Percentiles rank a stretch among this genome's conserved stretches.
Conservation (phyloP, 805 yeast species). For the Cyberlindnera nakhonratchasimensis region DNA sequence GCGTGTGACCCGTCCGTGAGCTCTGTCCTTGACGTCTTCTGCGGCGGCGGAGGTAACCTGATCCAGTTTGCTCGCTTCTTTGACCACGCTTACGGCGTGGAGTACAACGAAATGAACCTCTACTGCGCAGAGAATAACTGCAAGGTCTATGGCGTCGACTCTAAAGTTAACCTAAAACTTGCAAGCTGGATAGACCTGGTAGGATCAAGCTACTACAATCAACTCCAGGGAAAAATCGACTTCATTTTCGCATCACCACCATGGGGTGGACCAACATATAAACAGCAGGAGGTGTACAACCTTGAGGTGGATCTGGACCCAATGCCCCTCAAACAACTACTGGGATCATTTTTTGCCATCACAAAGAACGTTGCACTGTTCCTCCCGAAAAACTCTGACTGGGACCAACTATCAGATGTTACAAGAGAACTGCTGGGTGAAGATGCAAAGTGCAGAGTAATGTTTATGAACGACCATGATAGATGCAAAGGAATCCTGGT, state of each 20-base stretch:
- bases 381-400: conserved; percentile 58
- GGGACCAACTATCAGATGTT: conserved; percentile 47
- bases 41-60: conserved; percentile 88
- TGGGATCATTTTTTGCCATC: conserved; percentile 40
- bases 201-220: conserved; percentile 9
- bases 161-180: conserved; percentile 43
- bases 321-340: conserved; percentile 41
- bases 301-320: conserved; percentile 43
- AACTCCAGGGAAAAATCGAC: conserved; percentile 34
- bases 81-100: conserved; percentile 58
- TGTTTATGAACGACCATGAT: conserved; percentile 40
- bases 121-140: conserved; percentile 66
- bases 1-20: conserved; percentile 48
- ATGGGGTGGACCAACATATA: conserved; percentile 80
- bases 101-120: conserved; percentile 55
- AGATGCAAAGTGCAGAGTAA: conserved; percentile 41
- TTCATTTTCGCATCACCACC: conserved; percentile 78
- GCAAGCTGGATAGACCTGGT: conserved; percentile 45
- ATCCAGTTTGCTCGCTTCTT: conserved; percentile 68
- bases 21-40: conserved; percentile 62
- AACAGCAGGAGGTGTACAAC: conserved; percentile 40
- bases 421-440: conserved; percentile 46
- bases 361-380: conserved; percentile 53
- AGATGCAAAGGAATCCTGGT: conserved; percentile 52
- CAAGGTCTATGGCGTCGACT: conserved; percentile 53